A percentile compares a stretch with the other conserved stretches of the same genome.
These are phyloP conservation scores for Gamarada debralockiae DNA, from an alignment of 495 filamentous ascomycete genomes.

Conservation along the genomic window DNA sequence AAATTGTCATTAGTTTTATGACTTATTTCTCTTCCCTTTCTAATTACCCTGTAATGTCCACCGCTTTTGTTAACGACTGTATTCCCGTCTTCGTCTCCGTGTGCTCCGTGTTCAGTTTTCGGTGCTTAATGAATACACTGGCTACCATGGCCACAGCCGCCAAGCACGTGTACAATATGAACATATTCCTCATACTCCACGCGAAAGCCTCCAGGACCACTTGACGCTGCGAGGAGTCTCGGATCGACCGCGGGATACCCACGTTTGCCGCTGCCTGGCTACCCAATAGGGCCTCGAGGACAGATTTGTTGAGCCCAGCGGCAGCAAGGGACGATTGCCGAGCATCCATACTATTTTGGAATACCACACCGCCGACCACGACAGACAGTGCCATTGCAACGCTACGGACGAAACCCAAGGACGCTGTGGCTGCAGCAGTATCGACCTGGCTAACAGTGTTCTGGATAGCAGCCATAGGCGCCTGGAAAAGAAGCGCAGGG, in stretches of 20 bases:
- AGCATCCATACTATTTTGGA: constrained; percentile 46
- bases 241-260: background rate
- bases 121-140: constrained; percentile 48
- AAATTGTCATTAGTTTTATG: too few relatives aligned
- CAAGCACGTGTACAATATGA: constrained; percentile 53
- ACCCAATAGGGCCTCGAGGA: background rate
- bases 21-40: too few relatives aligned
- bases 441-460: constrained; percentile 53
- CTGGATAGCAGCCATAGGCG: constrained; percentile 74
- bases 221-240: constrained; percentile 30
- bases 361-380: constrained; percentile 66
- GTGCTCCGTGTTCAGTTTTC: constrained; percentile 53
- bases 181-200: constrained; percentile 43
- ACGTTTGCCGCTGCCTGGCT: constrained; percentile 2
- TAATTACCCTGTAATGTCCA: too few relatives aligned
- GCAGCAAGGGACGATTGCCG: background rate
- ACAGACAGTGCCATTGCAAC: constrained; percentile 59
- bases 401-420: constrained; percentile 57
- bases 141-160: constrained; percentile 43
- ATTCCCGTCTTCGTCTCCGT: constrained; percentile 50
- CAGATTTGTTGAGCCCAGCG: constrained; percentile 6
- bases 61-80: too few relatives aligned
- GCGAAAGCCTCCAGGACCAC: constrained; percentile 40
- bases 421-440: constrained; percentile 60
- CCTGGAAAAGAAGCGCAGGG: constrained; percentile 51